Evolutionary conservation across 169 alveolate genomes (phyloP).

Genomic region (Babesia bovis): DNA sequence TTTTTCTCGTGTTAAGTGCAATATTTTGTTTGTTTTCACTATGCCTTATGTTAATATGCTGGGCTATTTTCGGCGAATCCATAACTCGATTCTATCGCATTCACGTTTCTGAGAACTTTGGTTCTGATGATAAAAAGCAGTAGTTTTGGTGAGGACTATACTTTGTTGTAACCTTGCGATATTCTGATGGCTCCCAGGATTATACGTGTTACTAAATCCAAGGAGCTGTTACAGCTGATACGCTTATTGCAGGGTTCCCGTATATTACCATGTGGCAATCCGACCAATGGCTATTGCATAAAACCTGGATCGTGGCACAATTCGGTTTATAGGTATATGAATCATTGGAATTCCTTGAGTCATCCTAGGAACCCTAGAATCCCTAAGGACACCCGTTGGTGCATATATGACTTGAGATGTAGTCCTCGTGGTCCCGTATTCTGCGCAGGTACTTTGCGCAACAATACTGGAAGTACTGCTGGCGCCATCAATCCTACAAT

Average conservation of each 20-base stretch:
- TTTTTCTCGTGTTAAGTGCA: background rate
- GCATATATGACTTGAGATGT: constrained; percentile 4
- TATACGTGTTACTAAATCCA: background rate
- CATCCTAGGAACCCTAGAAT: background rate
- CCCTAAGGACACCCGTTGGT: background rate
- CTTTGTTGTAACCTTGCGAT: too few species aligned
- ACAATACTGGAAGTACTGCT: background rate
- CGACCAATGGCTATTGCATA: background rate
- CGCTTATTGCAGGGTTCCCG: background rate
- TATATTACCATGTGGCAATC: background rate
- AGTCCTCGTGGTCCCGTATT: background rate
- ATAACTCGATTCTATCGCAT: constrained; percentile 44
- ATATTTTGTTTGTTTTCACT: constrained; percentile 1
- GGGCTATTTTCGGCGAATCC: constrained; percentile 41
- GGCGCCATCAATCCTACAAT: background rate
- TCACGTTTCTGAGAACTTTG: constrained; percentile 46
- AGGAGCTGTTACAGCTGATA: background rate
- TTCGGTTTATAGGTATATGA: background rate
- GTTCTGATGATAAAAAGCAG: background rate
- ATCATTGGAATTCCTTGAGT: background rate
- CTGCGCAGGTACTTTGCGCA: background rate
- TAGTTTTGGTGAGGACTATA: background rate
- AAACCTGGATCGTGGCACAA: background rate
- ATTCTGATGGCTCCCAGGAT: background rate
- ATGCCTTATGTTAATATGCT: constrained; percentile 11